Base-by-base conservation (phyloP, 345 rosid species). In the Camelina neglecta region DNA sequence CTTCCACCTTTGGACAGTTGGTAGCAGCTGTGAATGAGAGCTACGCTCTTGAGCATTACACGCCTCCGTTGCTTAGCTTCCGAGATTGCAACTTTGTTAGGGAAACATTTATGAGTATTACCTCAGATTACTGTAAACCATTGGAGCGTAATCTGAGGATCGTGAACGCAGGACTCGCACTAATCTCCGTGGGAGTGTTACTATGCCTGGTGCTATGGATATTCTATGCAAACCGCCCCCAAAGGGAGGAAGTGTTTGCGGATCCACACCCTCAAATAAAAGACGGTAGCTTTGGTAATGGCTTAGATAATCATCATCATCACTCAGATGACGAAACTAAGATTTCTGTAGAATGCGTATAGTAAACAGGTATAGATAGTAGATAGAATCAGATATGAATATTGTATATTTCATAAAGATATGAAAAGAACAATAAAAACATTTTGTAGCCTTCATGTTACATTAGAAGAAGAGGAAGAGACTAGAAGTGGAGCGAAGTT, bases 231-330 rank as follows among this genome's bases (percentile, higher is more conserved):
- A 92, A 95, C 99, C 92, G 89, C 93, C 97, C 93, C 98, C 91
- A 70, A 92, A 90, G 94, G 91, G 97, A 90, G 97, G 97, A 88
- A 80, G 97, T 72, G 97, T 90, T 92, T 90, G 97, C 65, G 76
- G 85, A 76, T 73, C 53, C 75, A 78, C 66, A 13, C 49, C 53
- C 69, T 21, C 77, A 60, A 23, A 36, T 12, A 16, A 72, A 66
- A 72, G 73, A 67, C 7, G 3, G 4, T 41, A 33, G 12, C 31
- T 18, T 39, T 49, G 61, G 31, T 72, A 56, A 71, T 11, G 65
- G 53, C 53, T 70, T 76, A 21, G 72, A n/a, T 13, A 39, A 48
- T 41, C 66, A 67, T 29, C 26, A 24, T 24, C 31, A 29, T 48
- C 76, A 44, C 50, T 35, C 69, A 42, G 69, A 62, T 29, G 73